Percentiles rank a stretch among this genome's conserved stretches.
phyloP scores from a whole-genome alignment of 495 filamentous ascomycete genomes.

The Hypoxylon intermedium region DNA sequence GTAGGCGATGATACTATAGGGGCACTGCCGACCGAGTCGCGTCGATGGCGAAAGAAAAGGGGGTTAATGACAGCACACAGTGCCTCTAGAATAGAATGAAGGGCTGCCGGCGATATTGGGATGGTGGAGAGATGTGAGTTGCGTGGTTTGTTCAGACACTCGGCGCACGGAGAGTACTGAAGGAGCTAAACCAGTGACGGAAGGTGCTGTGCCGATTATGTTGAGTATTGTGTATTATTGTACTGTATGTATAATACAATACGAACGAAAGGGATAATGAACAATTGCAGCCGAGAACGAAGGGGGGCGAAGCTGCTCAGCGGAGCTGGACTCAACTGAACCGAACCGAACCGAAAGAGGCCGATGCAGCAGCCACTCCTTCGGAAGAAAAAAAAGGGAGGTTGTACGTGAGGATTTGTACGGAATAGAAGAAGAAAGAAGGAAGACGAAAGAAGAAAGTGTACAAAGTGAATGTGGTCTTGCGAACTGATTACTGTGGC shows the following conservation, averaged over 20 bases:
- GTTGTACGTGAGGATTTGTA: conserved; percentile 2
- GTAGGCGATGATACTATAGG: neutral
- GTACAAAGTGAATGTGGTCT: conserved; percentile 30
- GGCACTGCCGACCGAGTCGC: conserved; percentile 11
- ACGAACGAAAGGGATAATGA: conserved; percentile 18
- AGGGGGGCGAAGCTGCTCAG: conserved; percentile 16
- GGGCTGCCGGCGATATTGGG: conserved; percentile 5
- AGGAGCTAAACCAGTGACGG: conserved; percentile 35
- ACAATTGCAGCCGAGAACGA: conserved; percentile 11
- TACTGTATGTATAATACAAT: neutral
- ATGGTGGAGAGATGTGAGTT: conserved; percentile 9
- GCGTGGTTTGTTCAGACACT: conserved; percentile 18
- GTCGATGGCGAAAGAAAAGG: conserved; percentile 1
- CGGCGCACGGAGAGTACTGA: conserved; percentile 12
- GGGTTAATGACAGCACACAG: conserved; percentile 24
- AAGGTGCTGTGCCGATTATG: conserved; percentile 36
- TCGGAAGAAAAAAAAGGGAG: neutral
- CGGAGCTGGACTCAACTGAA: too few relatives aligned
- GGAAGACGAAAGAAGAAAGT: conserved; percentile 6
- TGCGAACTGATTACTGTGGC: neutral
- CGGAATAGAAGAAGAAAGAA: conserved; percentile 13
- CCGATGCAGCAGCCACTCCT: neutral
- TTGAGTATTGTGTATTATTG: conserved; percentile 7
- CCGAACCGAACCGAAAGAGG: conserved; percentile 8
- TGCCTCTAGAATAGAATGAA: conserved; percentile 19